Conservation (phyloP, 768 basidiomycete genomes). For the Pulveroboletus sp. region DNA sequence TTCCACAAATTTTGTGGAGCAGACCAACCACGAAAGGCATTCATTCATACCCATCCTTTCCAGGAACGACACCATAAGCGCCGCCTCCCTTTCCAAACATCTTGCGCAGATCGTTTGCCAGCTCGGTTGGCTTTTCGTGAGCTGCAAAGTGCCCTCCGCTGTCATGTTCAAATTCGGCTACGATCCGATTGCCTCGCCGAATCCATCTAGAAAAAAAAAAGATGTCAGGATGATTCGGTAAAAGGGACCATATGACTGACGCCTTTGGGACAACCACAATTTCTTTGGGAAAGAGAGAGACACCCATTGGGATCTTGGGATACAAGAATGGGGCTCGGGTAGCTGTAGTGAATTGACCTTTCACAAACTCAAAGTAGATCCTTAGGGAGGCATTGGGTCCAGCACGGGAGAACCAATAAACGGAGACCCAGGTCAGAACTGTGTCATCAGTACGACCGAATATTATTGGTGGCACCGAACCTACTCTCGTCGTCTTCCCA, state of each 20-base stretch:
- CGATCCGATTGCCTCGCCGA: constrained; percentile 34
- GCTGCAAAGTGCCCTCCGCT: constrained; percentile 62
- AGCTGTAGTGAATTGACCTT: background rate
- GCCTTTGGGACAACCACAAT: constrained; percentile 33
- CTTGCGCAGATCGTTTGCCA: constrained; percentile 49
- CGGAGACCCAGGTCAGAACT: constrained; percentile 62
- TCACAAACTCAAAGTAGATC: constrained; percentile 52
- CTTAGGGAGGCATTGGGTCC: constrained; percentile 57
- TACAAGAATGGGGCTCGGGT: fast-evolving
- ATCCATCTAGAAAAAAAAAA: constrained; percentile 39
- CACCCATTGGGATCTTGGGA: constrained; percentile 42
- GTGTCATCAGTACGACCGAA: background rate
- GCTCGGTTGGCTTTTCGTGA: constrained; percentile 44
- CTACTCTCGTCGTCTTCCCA: constrained; percentile 61
- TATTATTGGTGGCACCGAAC: background rate
- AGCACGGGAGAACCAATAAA: constrained; percentile 56
- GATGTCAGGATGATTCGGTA: background rate
- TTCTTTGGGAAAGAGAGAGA: constrained; percentile 54
- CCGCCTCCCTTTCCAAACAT: constrained; percentile 58
- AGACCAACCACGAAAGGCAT: background rate
- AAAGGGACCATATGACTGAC: constrained; percentile 26
- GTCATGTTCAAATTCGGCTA: constrained; percentile 48
- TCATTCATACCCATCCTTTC: constrained; percentile 40
- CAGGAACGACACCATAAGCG: constrained; percentile 46
- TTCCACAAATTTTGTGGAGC: background rate